These are phyloP conservation scores for Rhododendron griersonianum DNA, from an alignment of 148 eudicot species.

Conservation along the genomic window DNA sequence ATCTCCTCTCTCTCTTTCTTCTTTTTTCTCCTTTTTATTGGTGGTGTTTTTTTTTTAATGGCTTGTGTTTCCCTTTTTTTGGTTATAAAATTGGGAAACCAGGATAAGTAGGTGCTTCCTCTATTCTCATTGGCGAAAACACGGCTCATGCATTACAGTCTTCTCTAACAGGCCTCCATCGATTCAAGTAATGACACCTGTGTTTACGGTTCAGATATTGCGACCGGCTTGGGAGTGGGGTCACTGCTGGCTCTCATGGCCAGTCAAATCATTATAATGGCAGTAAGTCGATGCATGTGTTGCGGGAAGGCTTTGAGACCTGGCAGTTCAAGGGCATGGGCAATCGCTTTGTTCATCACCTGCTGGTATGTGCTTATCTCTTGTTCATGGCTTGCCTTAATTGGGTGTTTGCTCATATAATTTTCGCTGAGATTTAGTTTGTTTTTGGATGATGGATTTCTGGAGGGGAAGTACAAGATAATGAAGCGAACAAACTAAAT, in stretches of 20 bases:
- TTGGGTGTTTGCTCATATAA: background rate
- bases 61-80: background rate
- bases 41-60: too few relatives aligned
- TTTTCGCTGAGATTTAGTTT: background rate
- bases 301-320: slow-evolving; percentile 85
- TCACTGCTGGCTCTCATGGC: slow-evolving; percentile 57
- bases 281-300: slow-evolving; percentile 74
- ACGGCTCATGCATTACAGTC: background rate
- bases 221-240: slow-evolving; percentile 70
- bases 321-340: slow-evolving; percentile 61
- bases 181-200: slow-evolving; percentile 25
- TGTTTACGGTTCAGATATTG: slow-evolving; percentile 54
- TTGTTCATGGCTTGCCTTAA: background rate
- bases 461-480: background rate
- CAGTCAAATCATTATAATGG: slow-evolving; percentile 73
- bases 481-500: background rate
- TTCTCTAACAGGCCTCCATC: slow-evolving; percentile 39
- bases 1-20: background rate
- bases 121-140: background rate
- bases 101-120: background rate
- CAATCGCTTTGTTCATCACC: slow-evolving; percentile 64
- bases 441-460: background rate
- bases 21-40: background rate
- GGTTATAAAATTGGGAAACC: background rate
- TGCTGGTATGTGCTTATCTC: slow-evolving; percentile 56